A percentile compares a stretch with the other conserved stretches of the same genome.
phyloP scores from a whole-genome alignment of 495 filamentous ascomycete species.

The Talaromyces ruber region DNA sequence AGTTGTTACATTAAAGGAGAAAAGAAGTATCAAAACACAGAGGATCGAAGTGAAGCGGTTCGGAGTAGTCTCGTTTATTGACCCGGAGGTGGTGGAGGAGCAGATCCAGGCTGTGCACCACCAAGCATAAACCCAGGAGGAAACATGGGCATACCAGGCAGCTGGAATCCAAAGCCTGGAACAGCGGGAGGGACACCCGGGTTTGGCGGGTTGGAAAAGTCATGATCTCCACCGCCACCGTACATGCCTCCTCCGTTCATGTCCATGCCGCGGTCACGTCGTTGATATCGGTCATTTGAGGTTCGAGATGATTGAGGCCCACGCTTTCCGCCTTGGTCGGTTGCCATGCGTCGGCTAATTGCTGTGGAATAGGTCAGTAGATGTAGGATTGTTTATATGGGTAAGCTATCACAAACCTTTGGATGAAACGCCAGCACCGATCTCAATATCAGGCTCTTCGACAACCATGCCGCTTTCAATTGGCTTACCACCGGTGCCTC shows the following conservation, averaged over 20 bases:
- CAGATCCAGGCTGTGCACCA: constrained; percentile 24
- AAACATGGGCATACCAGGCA: constrained; percentile 60
- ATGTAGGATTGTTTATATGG: not conserved
- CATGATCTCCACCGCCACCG: constrained; percentile 14
- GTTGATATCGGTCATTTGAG: constrained; percentile 35
- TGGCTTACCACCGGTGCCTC: constrained; percentile 76
- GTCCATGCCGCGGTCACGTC: constrained; percentile 26
- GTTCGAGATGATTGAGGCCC: constrained; percentile 63
- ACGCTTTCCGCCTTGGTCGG: constrained; percentile 64
- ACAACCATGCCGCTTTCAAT: constrained; percentile 81
- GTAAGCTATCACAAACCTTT: constrained; percentile 46
- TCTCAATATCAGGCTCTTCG: constrained; percentile 97
- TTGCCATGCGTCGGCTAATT: constrained; percentile 75
- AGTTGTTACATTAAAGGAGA: not conserved
- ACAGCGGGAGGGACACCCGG: constrained; percentile 52
- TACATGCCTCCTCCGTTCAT: constrained; percentile 14
- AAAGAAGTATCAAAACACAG: not conserved
- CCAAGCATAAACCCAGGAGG: constrained; percentile 56
- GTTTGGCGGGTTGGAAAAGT: constrained; percentile 38
- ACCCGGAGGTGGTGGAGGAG: constrained; percentile 33
- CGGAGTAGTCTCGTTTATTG: constrained; percentile 13
- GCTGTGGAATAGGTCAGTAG: constrained; percentile 30
- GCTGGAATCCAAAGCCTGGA: constrained; percentile 61
- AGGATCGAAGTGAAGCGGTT: not conserved
- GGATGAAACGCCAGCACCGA: constrained; percentile 91